phyloP scores from a whole-genome alignment of 495 filamentous ascomycete genomes.

The Hypoxylon lienhwacheense region DNA sequence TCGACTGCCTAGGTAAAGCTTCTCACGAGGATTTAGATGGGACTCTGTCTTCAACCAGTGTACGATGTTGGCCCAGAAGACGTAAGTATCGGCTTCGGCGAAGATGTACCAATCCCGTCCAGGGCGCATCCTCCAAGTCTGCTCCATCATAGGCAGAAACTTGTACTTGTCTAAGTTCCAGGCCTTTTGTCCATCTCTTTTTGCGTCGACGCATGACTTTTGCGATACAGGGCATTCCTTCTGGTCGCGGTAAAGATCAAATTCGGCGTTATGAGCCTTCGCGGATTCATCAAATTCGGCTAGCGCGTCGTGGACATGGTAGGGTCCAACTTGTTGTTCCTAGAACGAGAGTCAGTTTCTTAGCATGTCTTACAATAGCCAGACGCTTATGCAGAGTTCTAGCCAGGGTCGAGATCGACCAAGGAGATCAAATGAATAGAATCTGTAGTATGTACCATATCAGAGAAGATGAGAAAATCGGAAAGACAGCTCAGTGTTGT shows the following conservation, averaged over 20 bases:
- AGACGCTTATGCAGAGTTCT: neutral
- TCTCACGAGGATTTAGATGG: slow-evolving; percentile 49
- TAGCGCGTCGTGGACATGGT: slow-evolving; percentile 54
- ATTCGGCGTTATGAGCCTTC: slow-evolving; percentile 44
- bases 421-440: neutral
- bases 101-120: slow-evolving; percentile 67
- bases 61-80: slow-evolving; percentile 64
- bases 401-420: neutral
- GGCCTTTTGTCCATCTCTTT: slow-evolving; percentile 43
- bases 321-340: slow-evolving; percentile 48
- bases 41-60: slow-evolving; percentile 52
- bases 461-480: slow-evolving; percentile 56
- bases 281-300: slow-evolving; percentile 45
- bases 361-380: neutral
- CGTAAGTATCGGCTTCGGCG: slow-evolving; percentile 68
- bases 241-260: slow-evolving; percentile 52
- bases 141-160: slow-evolving; percentile 65
- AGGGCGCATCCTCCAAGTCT: slow-evolving; percentile 54
- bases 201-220: slow-evolving; percentile 37
- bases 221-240: slow-evolving; percentile 43
- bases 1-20: slow-evolving; percentile 59
- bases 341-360: slow-evolving; percentile 21
- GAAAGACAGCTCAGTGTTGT: slow-evolving; percentile 48
- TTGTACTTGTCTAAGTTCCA: slow-evolving; percentile 75
- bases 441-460: no score